Conservation (phyloP, 306 rosid genomes). For the Calophaca sinica region DNA sequence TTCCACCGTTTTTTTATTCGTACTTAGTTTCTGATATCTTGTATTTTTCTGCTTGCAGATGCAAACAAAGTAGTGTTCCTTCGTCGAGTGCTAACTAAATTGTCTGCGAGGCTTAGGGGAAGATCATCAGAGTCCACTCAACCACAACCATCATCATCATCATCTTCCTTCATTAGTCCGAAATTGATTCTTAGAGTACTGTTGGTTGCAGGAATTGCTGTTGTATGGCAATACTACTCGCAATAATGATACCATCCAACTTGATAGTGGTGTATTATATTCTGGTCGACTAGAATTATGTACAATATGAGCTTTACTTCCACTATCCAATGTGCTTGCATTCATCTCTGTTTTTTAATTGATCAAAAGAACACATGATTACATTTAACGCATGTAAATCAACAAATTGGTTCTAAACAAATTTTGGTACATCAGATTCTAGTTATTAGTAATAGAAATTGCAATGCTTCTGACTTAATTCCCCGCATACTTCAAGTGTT, state of each 20-base stretch:
- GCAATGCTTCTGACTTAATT: background rate
- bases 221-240: slow-evolving; percentile 71
- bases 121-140: slow-evolving; percentile 54
- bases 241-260: slow-evolving; percentile 54
- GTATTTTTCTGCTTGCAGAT: slow-evolving; percentile 54
- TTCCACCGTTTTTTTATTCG: background rate
- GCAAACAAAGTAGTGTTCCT: slow-evolving; percentile 51
- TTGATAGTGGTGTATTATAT: slow-evolving; percentile 49
- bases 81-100: slow-evolving; percentile 50
- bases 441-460: background rate
- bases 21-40: slow-evolving; percentile 39
- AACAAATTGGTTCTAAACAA: slow-evolving; percentile 33
- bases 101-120: slow-evolving; percentile 68
- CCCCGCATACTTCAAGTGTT: background rate
- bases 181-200: slow-evolving; percentile 63
- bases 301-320: slow-evolving; percentile 47
- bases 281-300: slow-evolving; percentile 35
- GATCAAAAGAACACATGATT: slow-evolving; percentile 40
- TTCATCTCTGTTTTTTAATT: slow-evolving; percentile 10
- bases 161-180: slow-evolving; percentile 58
- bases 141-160: slow-evolving; percentile 44
- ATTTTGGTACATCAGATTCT: slow-evolving; percentile 34
- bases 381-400: slow-evolving; percentile 4
- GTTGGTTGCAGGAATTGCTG: slow-evolving; percentile 73
- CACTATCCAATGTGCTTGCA: slow-evolving; percentile 10